Evolutionary conservation across 2,329 filamentous ascomycete species (phyloP), one percentile per base, ranked within the genome.

Genomic region (Furcasterigmium sp.): DNA sequence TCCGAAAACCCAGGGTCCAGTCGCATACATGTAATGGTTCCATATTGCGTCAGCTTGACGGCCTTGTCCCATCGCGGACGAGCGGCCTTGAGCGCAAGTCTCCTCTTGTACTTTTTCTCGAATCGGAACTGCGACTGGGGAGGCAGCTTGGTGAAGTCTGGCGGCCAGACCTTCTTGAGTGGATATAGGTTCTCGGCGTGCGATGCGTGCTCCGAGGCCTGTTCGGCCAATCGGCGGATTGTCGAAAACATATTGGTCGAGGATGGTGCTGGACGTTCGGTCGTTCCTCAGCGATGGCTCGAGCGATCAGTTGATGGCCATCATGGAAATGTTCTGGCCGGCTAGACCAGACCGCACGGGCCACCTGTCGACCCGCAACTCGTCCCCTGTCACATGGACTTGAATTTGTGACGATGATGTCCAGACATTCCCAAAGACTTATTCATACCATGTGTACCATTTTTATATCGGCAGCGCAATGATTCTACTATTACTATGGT

Each of bases 91-190:
- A 86, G 63, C 45, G 74, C 72, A 20, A 85, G 64, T 42, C 87
- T 75, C 41, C 87, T 75, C 65, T 88, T 85, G 65, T 85, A 91
- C 58, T 85, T 83, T 61, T 85, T 82, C 69, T 91, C 87, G 53
- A 89, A 83, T 35, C 81, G 76, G 59, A 91, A 85, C 63, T 91
- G 83, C 57, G 90, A 80, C 61, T 85, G 85, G 37, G 73, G 67
- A 29, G 80, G 80, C 46, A 91, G 75, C 57, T 79, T 76, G 49
- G 73, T 67, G 63, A 91, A 86, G 62, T 90, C 82, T 11, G 87
- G 87, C 45, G 87, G 87, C 87, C 87, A 91, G 51, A 79, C 69
- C 58, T 84, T 86, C 64, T 86, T 84, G 39, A 81, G 77, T 55
- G 70, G 77, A 66, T 79, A 83, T 5, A 75, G 75, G 56, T 80